A percentile compares a stretch with the other conserved stretches of the same genome.
phyloP scores from a whole-genome alignment of 2,329 filamentous ascomycete species.

The Fusarium globosum region DNA sequence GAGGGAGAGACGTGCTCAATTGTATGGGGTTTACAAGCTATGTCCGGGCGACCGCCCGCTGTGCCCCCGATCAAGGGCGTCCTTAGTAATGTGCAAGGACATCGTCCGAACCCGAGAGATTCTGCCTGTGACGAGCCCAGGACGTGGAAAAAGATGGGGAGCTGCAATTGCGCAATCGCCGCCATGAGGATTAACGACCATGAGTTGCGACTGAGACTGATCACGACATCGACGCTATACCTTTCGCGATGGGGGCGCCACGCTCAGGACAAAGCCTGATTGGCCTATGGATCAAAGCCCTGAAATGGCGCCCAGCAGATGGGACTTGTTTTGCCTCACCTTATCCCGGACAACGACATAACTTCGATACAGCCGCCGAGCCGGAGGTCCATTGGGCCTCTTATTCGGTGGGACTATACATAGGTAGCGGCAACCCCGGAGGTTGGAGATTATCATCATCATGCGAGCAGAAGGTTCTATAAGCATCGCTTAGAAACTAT shows the following conservation, averaged over 20 bases:
- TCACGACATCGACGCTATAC: constrained; percentile 65
- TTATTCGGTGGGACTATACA: constrained; percentile 9
- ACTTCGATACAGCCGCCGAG: constrained; percentile 42
- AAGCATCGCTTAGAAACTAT: constrained; percentile 26
- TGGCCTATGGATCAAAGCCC: constrained; percentile 45
- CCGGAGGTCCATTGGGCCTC: constrained; percentile 33
- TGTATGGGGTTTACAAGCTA: constrained; percentile 42
- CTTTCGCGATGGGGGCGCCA: constrained; percentile 56
- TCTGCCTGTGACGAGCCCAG: constrained; percentile 38
- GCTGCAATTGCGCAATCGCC: constrained; percentile 53
- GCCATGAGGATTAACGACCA: constrained; percentile 45
- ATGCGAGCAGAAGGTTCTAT: neutral
- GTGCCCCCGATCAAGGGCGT: constrained; percentile 33
- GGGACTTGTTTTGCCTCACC: constrained; percentile 41
- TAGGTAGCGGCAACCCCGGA: constrained; percentile 24
- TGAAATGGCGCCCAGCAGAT: constrained; percentile 40
- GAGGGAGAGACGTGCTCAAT: constrained; percentile 25
- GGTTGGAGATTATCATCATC: neutral
- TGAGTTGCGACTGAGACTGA: constrained; percentile 52
- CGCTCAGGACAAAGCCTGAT: constrained; percentile 47
- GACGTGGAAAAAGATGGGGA: constrained; percentile 43
- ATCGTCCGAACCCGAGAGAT: constrained; percentile 36
- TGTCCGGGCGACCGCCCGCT: constrained; percentile 46
- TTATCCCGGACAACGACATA: constrained; percentile 37
- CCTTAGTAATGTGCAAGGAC: constrained; percentile 44